phyloP scores from a whole-genome alignment of 495 filamentous ascomycete genomes.

The Cercophora newfieldiana region DNA sequence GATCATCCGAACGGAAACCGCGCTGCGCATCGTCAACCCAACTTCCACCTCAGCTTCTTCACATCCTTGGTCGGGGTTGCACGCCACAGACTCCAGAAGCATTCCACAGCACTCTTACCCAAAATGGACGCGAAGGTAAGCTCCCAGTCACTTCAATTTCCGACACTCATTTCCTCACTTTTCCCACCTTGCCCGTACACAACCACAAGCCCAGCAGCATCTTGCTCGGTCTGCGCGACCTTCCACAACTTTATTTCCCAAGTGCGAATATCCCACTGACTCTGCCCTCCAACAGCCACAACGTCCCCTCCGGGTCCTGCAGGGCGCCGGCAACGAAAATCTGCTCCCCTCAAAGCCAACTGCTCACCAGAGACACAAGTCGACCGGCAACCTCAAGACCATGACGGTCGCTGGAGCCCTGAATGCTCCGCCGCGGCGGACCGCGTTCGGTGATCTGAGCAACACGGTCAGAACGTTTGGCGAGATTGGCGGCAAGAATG shows the following conservation, averaged over 20 bases:
- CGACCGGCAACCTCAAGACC: slow-evolving; percentile 65
- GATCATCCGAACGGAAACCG: background rate
- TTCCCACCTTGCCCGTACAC: slow-evolving; percentile 2
- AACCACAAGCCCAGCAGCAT: slow-evolving; percentile 2
- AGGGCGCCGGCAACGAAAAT: slow-evolving; percentile 75
- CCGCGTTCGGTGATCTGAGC: slow-evolving; percentile 78
- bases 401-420: slow-evolving; percentile 56
- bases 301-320: slow-evolving; percentile 61
- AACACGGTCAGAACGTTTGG: slow-evolving; percentile 60
- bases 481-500: slow-evolving; percentile 51
- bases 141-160: slow-evolving; percentile 6
- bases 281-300: slow-evolving; percentile 62
- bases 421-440: slow-evolving; percentile 70
- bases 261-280: slow-evolving; percentile 23
- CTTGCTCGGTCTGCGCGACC: background rate
- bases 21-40: slow-evolving; percentile 2
- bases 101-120: slow-evolving; percentile 9
- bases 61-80: background rate
- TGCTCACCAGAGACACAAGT: slow-evolving; percentile 80
- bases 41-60: background rate
- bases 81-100: background rate
- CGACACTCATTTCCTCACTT: slow-evolving; percentile 16
- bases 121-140: slow-evolving; percentile 45
- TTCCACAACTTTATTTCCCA: slow-evolving; percentile 5
- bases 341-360: slow-evolving; percentile 58